A percentile compares a stretch with the other conserved stretches of the same genome.
phyloP scores from a whole-genome alignment of 495 filamentous ascomycete genomes.

The Hyphodiscus hymeniophilus region DNA sequence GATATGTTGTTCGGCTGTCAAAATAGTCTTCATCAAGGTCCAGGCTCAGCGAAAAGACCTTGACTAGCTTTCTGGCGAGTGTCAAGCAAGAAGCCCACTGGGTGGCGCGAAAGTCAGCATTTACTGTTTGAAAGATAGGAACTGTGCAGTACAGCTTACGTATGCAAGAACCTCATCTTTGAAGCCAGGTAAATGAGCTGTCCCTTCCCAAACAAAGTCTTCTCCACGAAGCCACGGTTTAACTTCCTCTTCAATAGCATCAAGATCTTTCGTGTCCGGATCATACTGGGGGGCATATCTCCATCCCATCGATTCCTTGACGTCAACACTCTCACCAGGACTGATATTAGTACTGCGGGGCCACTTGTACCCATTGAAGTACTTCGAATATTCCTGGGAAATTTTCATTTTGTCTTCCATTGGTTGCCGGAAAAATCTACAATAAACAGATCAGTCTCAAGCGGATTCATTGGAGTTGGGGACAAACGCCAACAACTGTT shows the following conservation, averaged over 20 bases:
- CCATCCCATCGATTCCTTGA: constrained; percentile 22
- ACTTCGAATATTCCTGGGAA: constrained; percentile 16
- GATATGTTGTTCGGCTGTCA: constrained; percentile 39
- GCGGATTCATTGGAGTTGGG: neutral
- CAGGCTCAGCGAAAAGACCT: constrained; percentile 41
- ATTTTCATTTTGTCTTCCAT: constrained; percentile 31
- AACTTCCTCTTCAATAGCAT: constrained; percentile 27
- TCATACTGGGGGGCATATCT: constrained; percentile 39
- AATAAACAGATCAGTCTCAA: constrained; percentile 2
- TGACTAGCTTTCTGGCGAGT: constrained; percentile 38
- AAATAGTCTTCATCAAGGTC: constrained; percentile 42
- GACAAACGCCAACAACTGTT: constrained; percentile 24
- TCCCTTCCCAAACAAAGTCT: constrained; percentile 40
- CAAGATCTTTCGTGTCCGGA: constrained; percentile 30
- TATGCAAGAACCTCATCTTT: constrained; percentile 37
- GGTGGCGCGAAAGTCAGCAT: too few species aligned
- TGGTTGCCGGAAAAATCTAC: constrained; percentile 38
- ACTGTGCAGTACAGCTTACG: too few species aligned
- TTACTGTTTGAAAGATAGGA: too few species aligned
- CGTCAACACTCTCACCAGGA: constrained; percentile 20
- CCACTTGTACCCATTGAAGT: constrained; percentile 26
- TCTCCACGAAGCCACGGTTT: constrained; percentile 31
- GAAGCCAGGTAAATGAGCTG: constrained; percentile 38
- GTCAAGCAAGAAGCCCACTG: constrained; percentile 35
- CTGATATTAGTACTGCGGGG: constrained; percentile 17